Conservation (phyloP, 2,329 filamentous ascomycete genomes). For the Apiospora saccharicola region DNA sequence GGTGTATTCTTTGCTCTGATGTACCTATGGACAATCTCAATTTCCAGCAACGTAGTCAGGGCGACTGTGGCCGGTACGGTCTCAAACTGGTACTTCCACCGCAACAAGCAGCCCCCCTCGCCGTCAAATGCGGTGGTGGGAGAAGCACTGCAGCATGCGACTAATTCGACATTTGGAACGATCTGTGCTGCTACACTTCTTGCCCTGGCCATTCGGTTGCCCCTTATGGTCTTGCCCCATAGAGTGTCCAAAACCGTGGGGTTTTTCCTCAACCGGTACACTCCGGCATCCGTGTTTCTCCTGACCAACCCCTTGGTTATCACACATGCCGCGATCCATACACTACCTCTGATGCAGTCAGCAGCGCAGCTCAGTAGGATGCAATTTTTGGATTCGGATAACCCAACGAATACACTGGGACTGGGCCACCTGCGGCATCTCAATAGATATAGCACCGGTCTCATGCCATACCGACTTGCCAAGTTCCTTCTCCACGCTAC, state of each 20-base stretch:
- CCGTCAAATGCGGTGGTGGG: slow-evolving; percentile 82
- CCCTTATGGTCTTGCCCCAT: slow-evolving; percentile 82
- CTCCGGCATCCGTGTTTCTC: slow-evolving; percentile 84
- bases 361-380: slow-evolving; percentile 83
- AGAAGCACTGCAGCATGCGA: slow-evolving; percentile 82
- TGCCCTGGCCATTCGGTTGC: slow-evolving; percentile 81
- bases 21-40: slow-evolving; percentile 92
- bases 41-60: slow-evolving; percentile 88
- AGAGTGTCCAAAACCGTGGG: slow-evolving; percentile 71
- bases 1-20: slow-evolving; percentile 91
- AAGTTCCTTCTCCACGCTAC: slow-evolving; percentile 93
- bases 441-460: slow-evolving; percentile 53
- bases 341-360: slow-evolving; percentile 78
- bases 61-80: slow-evolving; percentile 93
- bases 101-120: slow-evolving; percentile 79
- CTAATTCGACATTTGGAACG: slow-evolving; percentile 88
- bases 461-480: slow-evolving; percentile 89
- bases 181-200: slow-evolving; percentile 89
- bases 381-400: slow-evolving; percentile 76
- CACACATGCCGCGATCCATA: slow-evolving; percentile 94
- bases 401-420: slow-evolving; percentile 76
- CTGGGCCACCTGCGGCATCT: slow-evolving; percentile 58
- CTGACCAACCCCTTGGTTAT: slow-evolving; percentile 91
- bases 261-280: slow-evolving; percentile 77
- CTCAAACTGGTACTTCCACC: slow-evolving; percentile 99